Percentiles rank a stretch among this genome's conserved stretches.
Conservation (phyloP, 2,329 filamentous ascomycete genomes). For the Ophiostoma triangulosporum region DNA sequence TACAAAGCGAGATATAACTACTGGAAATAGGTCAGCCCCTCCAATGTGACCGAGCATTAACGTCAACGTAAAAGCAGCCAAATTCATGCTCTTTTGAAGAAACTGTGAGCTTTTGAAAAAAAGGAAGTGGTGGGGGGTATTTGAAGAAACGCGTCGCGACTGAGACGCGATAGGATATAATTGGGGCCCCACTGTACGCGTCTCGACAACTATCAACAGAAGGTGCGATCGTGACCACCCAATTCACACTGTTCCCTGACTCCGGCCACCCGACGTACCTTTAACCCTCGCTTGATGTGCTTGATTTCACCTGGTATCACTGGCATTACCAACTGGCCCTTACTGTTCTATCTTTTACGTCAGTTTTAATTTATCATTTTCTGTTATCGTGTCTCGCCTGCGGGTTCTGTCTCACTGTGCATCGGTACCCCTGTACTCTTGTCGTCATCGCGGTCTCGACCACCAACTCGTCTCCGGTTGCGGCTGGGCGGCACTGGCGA, state of each 20-base stretch:
- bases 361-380: neutral
- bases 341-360: neutral
- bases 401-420: neutral
- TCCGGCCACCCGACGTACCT: neutral
- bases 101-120: too few relatives aligned
- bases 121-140: too few relatives aligned
- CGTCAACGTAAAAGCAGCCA: too few relatives aligned
- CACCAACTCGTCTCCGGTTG: slow-evolving; percentile 4
- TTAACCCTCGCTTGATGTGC: too few relatives aligned
- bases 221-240: neutral
- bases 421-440: neutral
- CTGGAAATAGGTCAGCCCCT: too few relatives aligned
- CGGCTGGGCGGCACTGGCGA: slow-evolving; percentile 9
- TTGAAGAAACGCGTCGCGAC: too few relatives aligned
- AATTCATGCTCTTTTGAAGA: too few relatives aligned
- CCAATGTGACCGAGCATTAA: too few relatives aligned
- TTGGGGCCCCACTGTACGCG: neutral
- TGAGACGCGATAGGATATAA: too few relatives aligned
- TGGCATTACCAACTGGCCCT: neutral
- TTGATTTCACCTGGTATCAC: neutral
- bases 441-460: neutral
- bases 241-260: neutral
- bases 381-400: neutral
- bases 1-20: too few relatives aligned
- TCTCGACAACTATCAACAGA: neutral